Conservation (phyloP, 2,329 filamentous ascomycete genomes). For the Pochonia chlamydosporia region DNA sequence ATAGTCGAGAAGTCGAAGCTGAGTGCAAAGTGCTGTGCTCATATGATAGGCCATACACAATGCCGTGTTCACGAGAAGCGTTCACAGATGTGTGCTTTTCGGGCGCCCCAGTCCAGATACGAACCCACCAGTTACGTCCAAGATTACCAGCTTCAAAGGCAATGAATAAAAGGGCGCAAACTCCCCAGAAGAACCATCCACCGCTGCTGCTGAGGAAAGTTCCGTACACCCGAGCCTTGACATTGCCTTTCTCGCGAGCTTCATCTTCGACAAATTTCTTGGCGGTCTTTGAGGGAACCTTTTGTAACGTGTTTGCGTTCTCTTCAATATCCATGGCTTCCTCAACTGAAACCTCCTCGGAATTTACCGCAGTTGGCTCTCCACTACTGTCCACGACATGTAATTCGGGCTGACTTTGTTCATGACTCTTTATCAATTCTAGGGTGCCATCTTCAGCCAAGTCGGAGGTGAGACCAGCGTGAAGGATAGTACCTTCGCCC, state of each 20-base stretch:
- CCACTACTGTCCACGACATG: conserved; percentile 41
- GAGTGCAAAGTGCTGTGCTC: conserved; percentile 40
- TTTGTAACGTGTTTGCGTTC: conserved; percentile 35
- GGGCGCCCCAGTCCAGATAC: conserved; percentile 49
- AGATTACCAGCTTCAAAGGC: conserved; percentile 48
- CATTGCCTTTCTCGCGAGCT: conserved; percentile 61
- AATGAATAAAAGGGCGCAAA: conserved; percentile 49
- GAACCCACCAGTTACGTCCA: conserved; percentile 58
- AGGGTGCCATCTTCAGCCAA: conserved; percentile 51
- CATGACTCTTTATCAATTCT: conserved; percentile 51
- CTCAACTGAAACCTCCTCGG: conserved; percentile 39
- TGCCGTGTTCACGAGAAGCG: conserved; percentile 26
- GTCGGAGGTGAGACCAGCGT: conserved; percentile 62
- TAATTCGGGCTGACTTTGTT: conserved; percentile 39
- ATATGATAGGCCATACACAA: conserved; percentile 38
- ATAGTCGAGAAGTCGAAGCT: conserved; percentile 22
- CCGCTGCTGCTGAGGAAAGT: conserved; percentile 64
- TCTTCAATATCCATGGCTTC: conserved; percentile 34
- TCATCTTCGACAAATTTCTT: conserved; percentile 76
- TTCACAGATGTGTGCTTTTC: conserved; percentile 2
- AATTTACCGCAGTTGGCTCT: conserved; percentile 46
- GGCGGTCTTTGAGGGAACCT: conserved; percentile 45
- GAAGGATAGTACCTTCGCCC: conserved; percentile 58
- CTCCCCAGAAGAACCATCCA: conserved; percentile 53
- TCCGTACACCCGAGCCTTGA: conserved; percentile 61